Percentiles rank a stretch among this genome's conserved stretches.
phyloP scores from a whole-genome alignment of 345 rosid species.

The Heritiera fomes region DNA sequence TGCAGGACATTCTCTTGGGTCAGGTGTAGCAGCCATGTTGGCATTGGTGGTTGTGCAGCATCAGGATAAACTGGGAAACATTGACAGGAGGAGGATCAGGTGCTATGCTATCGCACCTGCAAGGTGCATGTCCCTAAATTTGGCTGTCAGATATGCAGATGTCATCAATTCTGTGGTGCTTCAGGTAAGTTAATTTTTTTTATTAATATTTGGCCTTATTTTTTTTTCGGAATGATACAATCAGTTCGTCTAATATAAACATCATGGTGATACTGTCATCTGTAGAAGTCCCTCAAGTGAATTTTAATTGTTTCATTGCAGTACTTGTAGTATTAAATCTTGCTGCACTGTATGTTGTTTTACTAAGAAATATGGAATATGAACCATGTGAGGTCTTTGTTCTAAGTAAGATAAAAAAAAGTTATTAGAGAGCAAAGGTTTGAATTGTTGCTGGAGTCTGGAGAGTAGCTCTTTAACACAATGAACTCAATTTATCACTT shows the following conservation, averaged over 20 bases:
- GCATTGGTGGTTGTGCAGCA: slow-evolving; percentile 64
- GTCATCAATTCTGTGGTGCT: slow-evolving; percentile 93
- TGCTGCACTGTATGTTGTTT: neutral
- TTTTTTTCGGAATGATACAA: neutral
- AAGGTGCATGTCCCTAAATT: slow-evolving; percentile 91
- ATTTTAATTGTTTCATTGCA: neutral
- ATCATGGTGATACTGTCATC: neutral
- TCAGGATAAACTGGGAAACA: slow-evolving; percentile 63
- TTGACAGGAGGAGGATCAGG: slow-evolving; percentile 79
- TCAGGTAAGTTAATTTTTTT: slow-evolving; percentile 56
- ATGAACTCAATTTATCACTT: neutral
- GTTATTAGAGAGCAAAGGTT: neutral
- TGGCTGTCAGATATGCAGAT: slow-evolving; percentile 95
- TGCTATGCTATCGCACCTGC: slow-evolving; percentile 97
- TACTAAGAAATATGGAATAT: neutral
- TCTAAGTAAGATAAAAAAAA: neutral
- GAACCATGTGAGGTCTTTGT: neutral
- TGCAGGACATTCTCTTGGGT: slow-evolving; percentile 91
- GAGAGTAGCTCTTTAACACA: slow-evolving; percentile 4
- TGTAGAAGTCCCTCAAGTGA: neutral
- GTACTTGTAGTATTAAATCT: neutral
- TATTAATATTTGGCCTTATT: neutral
- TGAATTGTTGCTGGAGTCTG: neutral
- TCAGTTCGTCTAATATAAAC: neutral
- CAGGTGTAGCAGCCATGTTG: slow-evolving; percentile 91